Percentiles rank a stretch among this genome's conserved stretches.
phyloP scores from a whole-genome alignment of 2,329 filamentous ascomycete genomes.

The Claviceps paspali region DNA sequence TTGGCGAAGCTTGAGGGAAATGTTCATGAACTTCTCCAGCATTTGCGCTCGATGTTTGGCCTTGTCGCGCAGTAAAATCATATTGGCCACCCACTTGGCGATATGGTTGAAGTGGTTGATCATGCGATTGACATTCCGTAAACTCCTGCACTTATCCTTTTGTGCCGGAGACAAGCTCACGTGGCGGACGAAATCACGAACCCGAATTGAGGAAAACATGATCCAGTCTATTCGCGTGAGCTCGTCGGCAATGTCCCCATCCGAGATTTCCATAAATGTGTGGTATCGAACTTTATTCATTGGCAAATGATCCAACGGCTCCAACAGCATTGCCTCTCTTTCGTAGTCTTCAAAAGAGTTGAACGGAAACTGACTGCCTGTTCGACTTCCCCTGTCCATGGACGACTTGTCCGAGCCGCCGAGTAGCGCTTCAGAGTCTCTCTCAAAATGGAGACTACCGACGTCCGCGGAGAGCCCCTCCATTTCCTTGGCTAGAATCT shows the following conservation, averaged over 20 bases:
- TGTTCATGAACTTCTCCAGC: slow-evolving; percentile 88
- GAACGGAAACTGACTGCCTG: slow-evolving; percentile 36
- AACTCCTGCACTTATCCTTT: slow-evolving; percentile 58
- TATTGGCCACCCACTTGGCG: slow-evolving; percentile 67
- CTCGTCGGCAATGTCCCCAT: slow-evolving; percentile 78
- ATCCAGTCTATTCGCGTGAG: slow-evolving; percentile 95
- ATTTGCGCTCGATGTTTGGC: slow-evolving; percentile 85
- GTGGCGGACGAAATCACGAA: slow-evolving; percentile 83
- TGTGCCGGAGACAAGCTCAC: slow-evolving; percentile 60
- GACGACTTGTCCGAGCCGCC: slow-evolving; percentile 29
- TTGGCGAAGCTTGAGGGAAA: slow-evolving; percentile 72
- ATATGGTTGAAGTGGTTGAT: slow-evolving; percentile 84
- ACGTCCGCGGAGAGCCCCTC: slow-evolving; percentile 26
- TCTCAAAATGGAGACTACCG: slow-evolving; percentile 32
- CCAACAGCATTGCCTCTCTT: slow-evolving; percentile 56
- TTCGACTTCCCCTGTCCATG: slow-evolving; percentile 22
- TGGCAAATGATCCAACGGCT: slow-evolving; percentile 51
- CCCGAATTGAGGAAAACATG: slow-evolving; percentile 89
- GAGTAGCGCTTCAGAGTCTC: slow-evolving; percentile 28
- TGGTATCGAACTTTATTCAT: slow-evolving; percentile 82
- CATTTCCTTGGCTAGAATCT: slow-evolving; percentile 24
- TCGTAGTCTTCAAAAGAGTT: slow-evolving; percentile 67
- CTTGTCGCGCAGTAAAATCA: slow-evolving; percentile 83
- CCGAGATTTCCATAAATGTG: slow-evolving; percentile 71
- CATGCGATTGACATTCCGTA: slow-evolving; percentile 87